These are phyloP conservation scores for Trichoderma polysporum DNA, from an alignment of 2,329 filamentous ascomycete genomes.

Conservation along the genomic window DNA sequence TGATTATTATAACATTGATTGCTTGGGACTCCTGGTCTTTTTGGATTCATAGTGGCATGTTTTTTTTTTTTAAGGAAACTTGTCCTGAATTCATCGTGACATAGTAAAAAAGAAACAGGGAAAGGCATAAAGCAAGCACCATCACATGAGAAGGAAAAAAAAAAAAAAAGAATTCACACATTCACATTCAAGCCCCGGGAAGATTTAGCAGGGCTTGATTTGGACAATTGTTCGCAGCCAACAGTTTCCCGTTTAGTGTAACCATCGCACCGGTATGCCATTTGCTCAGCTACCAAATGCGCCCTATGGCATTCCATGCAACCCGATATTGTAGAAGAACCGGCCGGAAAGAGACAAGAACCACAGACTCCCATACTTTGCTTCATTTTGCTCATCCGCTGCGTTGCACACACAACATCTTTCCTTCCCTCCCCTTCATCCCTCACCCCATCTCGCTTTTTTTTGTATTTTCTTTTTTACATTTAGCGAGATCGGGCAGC, in stretches of 20 bases:
- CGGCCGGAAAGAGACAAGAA: conserved; percentile 46
- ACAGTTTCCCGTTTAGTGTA: conserved; percentile 17
- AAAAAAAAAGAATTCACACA: not conserved
- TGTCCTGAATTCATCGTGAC: not conserved
- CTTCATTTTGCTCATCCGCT: conserved; percentile 16
- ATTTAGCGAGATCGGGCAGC: conserved; percentile 76
- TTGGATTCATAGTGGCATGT: not conserved
- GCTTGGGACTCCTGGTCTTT: not conserved
- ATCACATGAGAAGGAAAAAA: not conserved
- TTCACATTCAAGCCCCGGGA: not conserved
- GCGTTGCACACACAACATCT: not conserved
- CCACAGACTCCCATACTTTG: conserved; percentile 38
- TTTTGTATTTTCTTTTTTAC: conserved; percentile 19
- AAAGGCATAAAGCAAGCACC: not conserved
- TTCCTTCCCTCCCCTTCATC: not conserved
- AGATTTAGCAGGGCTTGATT: not conserved
- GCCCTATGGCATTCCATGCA: conserved; percentile 43
- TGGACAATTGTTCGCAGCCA: conserved; percentile 6
- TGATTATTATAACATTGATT: not conserved
- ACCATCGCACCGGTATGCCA: conserved; percentile 40
- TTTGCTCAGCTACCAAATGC: conserved; percentile 44
- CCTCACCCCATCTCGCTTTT: not conserved
- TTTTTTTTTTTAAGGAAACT: not conserved
- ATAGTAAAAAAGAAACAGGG: too few relatives aligned
- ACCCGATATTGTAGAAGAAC: conserved; percentile 44